Percentiles rank a stretch among this genome's conserved stretches.
Evolutionary conservation across 495 filamentous ascomycete genomes (phyloP).

Genomic region (Xylaria venustula): DNA sequence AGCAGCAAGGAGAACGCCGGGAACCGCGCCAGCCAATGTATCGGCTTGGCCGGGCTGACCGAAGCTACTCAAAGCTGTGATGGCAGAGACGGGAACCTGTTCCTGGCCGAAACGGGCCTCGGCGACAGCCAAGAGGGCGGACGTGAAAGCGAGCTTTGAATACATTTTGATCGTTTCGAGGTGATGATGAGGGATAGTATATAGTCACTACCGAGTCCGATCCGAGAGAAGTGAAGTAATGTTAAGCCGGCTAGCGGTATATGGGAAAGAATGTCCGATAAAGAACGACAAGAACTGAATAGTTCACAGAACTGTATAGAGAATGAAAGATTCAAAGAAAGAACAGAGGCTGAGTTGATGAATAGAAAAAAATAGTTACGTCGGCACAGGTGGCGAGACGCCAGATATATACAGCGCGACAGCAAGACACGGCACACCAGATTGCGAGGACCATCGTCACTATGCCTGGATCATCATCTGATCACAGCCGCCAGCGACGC

Average conservation of each 20-base stretch:
- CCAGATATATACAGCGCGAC: conserved; percentile 5
- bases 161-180: conserved; percentile 40
- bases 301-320: conserved; percentile 49
- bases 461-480: conserved; percentile 1
- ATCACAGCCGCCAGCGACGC: conserved; percentile 18
- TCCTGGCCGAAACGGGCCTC: conserved; percentile 59
- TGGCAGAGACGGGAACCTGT: conserved; percentile 40
- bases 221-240: conserved; percentile 22
- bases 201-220: too few species aligned
- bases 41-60: conserved; percentile 52
- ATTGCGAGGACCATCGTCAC: conserved; percentile 4
- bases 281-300: conserved; percentile 28
- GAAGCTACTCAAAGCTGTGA: conserved; percentile 45
- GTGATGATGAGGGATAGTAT: conserved; percentile 22
- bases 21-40: conserved; percentile 53
- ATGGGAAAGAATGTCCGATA: conserved; percentile 33
- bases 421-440: neutral
- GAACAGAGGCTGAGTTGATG: conserved; percentile 18
- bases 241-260: conserved; percentile 40
- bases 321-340: conserved; percentile 23
- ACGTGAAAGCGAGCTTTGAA: conserved; percentile 40
- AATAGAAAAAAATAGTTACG: neutral
- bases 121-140: conserved; percentile 43
- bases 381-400: neutral
- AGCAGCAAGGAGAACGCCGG: conserved; percentile 53